Evolutionary conservation across 2,329 filamentous ascomycete species (phyloP).

Genomic region (Exophiala alcalophila): DNA sequence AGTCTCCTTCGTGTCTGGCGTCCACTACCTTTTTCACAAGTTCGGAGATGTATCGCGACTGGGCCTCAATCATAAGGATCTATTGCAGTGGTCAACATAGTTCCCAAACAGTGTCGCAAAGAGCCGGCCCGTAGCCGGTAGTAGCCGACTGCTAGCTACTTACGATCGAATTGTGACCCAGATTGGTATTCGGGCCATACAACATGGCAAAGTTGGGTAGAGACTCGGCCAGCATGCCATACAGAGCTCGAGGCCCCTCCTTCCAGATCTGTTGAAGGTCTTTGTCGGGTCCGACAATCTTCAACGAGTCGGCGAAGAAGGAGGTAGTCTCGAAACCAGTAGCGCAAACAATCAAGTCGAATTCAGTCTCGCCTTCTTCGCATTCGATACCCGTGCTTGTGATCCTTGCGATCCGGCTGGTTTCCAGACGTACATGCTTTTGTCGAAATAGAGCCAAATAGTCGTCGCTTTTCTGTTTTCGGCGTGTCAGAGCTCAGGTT

Average conservation of each 20-base stretch:
- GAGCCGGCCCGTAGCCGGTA: too few relatives aligned
- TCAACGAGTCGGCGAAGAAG: slow-evolving; percentile 58
- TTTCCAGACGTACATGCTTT: slow-evolving; percentile 53
- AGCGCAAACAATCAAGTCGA: slow-evolving; percentile 57
- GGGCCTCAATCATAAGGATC: slow-evolving; percentile 60
- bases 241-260: slow-evolving; percentile 49
- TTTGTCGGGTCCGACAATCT: slow-evolving; percentile 47
- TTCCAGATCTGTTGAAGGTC: slow-evolving; percentile 52
- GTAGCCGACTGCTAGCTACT: too few relatives aligned
- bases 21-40: slow-evolving; percentile 50
- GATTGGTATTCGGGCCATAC: slow-evolving; percentile 57
- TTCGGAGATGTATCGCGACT: slow-evolving; percentile 53
- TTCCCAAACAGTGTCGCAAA: too few relatives aligned
- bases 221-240: slow-evolving; percentile 50
- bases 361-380: slow-evolving; percentile 42
- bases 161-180: slow-evolving; percentile 57
- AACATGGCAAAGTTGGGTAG: slow-evolving; percentile 57
- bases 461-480: too few relatives aligned
- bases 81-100: too few relatives aligned
- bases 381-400: slow-evolving; percentile 49
- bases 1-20: slow-evolving; percentile 40
- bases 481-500: too few relatives aligned
- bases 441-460: slow-evolving; percentile 51
- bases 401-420: slow-evolving; percentile 46
- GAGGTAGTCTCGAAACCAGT: slow-evolving; percentile 59